A percentile compares a stretch with the other conserved stretches of the same genome.
phyloP scores from a whole-genome alignment of 768 basidiomycete genomes.

The Lentinula sp. region DNA sequence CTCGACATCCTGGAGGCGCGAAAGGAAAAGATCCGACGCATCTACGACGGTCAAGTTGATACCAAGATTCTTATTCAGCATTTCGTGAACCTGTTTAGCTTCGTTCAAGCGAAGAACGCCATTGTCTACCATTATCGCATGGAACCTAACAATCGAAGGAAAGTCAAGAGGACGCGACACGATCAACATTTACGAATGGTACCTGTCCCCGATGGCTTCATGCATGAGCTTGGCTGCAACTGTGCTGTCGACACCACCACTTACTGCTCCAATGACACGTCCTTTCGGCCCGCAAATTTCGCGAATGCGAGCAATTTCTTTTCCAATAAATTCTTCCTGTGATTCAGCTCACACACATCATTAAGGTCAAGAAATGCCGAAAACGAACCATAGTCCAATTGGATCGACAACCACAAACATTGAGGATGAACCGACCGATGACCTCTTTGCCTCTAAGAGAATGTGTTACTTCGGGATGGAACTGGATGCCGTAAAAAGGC shows the following conservation, averaged over 20 bases:
- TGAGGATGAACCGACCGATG: constrained; percentile 76
- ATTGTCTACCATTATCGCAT: constrained; percentile 99
- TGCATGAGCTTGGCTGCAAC: constrained; percentile 99
- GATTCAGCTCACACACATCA: constrained; percentile 4
- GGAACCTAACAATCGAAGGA: constrained; percentile 57
- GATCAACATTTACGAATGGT: constrained; percentile 9
- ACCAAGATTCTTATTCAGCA: constrained; percentile 90
- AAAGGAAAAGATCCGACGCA: constrained; percentile 90
- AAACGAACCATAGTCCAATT: constrained; percentile 89
- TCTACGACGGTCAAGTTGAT: constrained; percentile 96
- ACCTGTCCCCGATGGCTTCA: constrained; percentile 98
- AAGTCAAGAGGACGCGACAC: neutral
- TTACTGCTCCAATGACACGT: constrained; percentile 96
- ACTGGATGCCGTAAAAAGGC: constrained; percentile 94
- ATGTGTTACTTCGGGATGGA: constrained; percentile 98
- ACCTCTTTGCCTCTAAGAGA: constrained; percentile 86
- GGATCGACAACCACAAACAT: constrained; percentile 74
- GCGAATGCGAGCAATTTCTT: constrained; percentile 90
- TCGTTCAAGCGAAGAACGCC: constrained; percentile 93
- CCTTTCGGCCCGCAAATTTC: constrained; percentile 93
- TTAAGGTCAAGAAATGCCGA: constrained; percentile 6
- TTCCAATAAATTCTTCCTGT: constrained; percentile 95
- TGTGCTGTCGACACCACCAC: constrained; percentile 95
- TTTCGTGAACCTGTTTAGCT: constrained; percentile 83
- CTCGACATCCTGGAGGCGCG: constrained; percentile 82